phyloP scores from a whole-genome alignment of 257 asterid species.

The Ilex aquifolium region DNA sequence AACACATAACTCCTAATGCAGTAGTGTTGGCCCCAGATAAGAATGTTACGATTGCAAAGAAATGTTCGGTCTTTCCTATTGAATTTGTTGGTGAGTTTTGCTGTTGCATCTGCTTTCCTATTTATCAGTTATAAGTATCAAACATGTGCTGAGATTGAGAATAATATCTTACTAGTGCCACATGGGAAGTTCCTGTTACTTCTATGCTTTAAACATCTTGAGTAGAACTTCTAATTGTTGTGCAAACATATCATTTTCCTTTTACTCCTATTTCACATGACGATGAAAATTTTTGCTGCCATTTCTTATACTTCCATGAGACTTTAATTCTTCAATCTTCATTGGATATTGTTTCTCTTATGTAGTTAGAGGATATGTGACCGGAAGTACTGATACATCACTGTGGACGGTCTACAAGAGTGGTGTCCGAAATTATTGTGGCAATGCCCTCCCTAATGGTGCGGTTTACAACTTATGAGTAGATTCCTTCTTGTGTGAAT shows the following conservation, averaged over 20 bases:
- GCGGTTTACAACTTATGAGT: constrained; percentile 27
- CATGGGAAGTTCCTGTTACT: no score
- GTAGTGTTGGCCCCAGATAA: constrained; percentile 73
- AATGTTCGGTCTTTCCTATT: constrained; percentile 88
- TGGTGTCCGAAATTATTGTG: constrained; percentile 77
- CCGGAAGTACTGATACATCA: constrained; percentile 97
- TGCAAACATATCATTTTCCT: background rate
- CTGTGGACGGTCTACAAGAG: constrained; percentile 90
- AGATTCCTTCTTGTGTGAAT: constrained; percentile 3
- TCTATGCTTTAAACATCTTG: no score
- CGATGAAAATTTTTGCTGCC: background rate
- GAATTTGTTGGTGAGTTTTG: constrained; percentile 85
- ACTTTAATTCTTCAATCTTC: constrained; percentile 6
- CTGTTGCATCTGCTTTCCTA: no score
- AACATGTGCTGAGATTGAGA: no score
- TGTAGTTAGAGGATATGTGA: constrained; percentile 85
- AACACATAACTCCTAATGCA: constrained; percentile 81
- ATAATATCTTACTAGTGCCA: no score
- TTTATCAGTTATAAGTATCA: no score
- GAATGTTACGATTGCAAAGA: constrained; percentile 93
- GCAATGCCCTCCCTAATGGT: constrained; percentile 94
- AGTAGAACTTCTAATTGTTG: no score
- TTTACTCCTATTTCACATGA: background rate
- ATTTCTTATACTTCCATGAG: background rate
- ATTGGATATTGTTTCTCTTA: constrained; percentile 9